Percentiles rank a stretch among this genome's conserved stretches.
phyloP scores from a whole-genome alignment of 1,284 basidiomycete genomes.

The Ganoderma lingzhi region DNA sequence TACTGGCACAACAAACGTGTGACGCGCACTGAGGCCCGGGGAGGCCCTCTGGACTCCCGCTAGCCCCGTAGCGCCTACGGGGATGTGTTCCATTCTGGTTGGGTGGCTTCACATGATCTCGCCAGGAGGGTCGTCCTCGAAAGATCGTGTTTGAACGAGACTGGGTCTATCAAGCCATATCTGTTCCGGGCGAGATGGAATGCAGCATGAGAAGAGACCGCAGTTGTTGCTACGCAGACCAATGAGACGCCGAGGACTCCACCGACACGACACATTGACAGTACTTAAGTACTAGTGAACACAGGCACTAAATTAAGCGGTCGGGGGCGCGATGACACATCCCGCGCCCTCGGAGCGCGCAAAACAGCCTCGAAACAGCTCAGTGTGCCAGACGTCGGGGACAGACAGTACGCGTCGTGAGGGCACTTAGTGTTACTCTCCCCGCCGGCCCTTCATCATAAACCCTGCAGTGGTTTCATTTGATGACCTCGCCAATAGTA shows the following conservation, averaged over 20 bases:
- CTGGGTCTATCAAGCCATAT: not conserved
- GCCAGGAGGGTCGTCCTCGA: slow-evolving; percentile 16
- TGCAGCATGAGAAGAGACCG: slow-evolving; percentile 7
- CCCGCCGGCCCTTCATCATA: slow-evolving; percentile 3
- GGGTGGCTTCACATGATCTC: slow-evolving; percentile 21
- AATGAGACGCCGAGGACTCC: not conserved
- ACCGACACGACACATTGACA: slow-evolving; percentile 1
- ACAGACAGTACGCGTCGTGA: slow-evolving; percentile 6
- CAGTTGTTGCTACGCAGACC: slow-evolving; percentile 1
- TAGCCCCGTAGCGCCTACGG: slow-evolving; percentile 12
- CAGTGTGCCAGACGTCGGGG: not conserved
- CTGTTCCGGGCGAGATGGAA: not conserved
- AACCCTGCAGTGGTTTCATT: not conserved
- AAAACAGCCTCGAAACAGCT: not conserved
- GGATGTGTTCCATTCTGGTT: slow-evolving; percentile 4
- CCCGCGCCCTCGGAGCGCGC: not conserved
- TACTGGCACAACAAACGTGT: slow-evolving; percentile 18
- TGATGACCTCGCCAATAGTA: not conserved
- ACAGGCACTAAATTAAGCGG: not conserved
- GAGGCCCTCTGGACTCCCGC: slow-evolving; percentile 13
- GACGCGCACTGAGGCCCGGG: slow-evolving; percentile 6
- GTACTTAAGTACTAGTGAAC: no score
- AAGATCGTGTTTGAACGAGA: not conserved
- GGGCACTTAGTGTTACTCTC: not conserved
- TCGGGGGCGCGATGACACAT: not conserved